A percentile compares a stretch with the other conserved stretches of the same genome.
Evolutionary conservation across 2,329 filamentous ascomycete genomes (phyloP).

Genomic region (Volutella citrinella): DNA sequence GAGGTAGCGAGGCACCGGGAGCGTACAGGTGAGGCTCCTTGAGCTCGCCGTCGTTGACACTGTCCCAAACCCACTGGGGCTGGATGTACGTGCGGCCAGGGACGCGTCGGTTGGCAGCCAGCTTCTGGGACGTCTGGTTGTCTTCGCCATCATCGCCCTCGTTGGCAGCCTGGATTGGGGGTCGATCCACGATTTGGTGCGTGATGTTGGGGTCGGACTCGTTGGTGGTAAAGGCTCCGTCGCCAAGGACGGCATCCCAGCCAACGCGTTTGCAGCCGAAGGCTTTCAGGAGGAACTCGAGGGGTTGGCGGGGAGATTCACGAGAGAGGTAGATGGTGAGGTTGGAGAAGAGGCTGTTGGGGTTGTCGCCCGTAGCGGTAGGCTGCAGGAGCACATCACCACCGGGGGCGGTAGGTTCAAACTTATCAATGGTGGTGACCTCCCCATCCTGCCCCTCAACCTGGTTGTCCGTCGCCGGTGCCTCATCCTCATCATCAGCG

Average conservation of each 20-base stretch:
- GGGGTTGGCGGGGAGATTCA: slow-evolving; percentile 83
- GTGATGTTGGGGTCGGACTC: slow-evolving; percentile 88
- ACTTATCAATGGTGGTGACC: slow-evolving; percentile 78
- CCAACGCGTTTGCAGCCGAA: slow-evolving; percentile 96
- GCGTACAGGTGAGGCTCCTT: slow-evolving; percentile 85
- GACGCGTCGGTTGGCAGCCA: slow-evolving; percentile 66
- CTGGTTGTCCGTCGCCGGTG: slow-evolving; percentile 37
- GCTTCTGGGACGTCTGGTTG: slow-evolving; percentile 59
- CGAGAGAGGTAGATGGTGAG: slow-evolving; percentile 92
- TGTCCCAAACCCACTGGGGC: slow-evolving; percentile 99
- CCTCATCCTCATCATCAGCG: slow-evolving; percentile 43
- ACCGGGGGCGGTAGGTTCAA: slow-evolving; percentile 78
- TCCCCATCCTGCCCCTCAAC: slow-evolving; percentile 47
- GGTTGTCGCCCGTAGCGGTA: slow-evolving; percentile 59
- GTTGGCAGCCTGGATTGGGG: slow-evolving; percentile 62
- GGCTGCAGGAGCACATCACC: slow-evolving; percentile 87
- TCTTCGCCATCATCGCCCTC: slow-evolving; percentile 52
- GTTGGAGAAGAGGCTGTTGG: slow-evolving; percentile 76
- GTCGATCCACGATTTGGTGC: slow-evolving; percentile 93
- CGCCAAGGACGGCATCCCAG: slow-evolving; percentile 88
- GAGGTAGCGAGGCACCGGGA: slow-evolving; percentile 84
- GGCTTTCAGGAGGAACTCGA: slow-evolving; percentile 89
- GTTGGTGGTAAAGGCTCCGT: slow-evolving; percentile 87
- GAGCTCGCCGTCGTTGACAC: slow-evolving; percentile 86
- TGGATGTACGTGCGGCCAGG: slow-evolving; percentile 93